These are phyloP conservation scores for Neurospora sp. DNA, from an alignment of 495 filamentous ascomycete species.

Conservation along the genomic window DNA sequence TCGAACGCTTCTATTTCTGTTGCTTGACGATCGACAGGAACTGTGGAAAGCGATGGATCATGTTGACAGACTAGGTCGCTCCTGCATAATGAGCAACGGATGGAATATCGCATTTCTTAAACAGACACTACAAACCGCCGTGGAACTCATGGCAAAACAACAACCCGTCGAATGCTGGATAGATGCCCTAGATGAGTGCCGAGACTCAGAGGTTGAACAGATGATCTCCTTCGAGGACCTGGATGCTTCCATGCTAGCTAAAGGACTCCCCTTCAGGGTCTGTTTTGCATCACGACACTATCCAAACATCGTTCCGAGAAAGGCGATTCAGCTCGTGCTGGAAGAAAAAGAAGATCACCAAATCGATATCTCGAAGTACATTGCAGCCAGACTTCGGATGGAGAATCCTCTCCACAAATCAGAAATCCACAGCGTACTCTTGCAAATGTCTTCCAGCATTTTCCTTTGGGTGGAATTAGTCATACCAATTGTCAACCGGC, in stretches of 20 bases:
- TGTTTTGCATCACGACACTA: constrained; percentile 43
- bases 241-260: constrained; percentile 2
- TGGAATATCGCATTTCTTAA: constrained; percentile 16
- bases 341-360: neutral
- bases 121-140: neutral
- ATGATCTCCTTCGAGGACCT: constrained; percentile 24
- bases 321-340: constrained; percentile 13
- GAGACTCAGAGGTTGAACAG: constrained; percentile 18
- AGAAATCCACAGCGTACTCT: no score
- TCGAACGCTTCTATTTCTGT: constrained; percentile 32
- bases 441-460: no score
- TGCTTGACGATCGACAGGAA: constrained; percentile 11
- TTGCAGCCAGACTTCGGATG: no score
- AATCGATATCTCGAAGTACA: no score
- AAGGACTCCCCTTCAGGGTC: constrained; percentile 5
- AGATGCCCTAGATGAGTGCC: constrained; percentile 31
- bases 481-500: no score
- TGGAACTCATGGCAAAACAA: constrained; percentile 4
- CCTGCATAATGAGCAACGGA: neutral
- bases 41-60: constrained; percentile 12
- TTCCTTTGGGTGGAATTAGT: no score
- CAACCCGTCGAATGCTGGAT: constrained; percentile 19
- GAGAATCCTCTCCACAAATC: no score
- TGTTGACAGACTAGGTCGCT: neutral
- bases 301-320: constrained; percentile 25